Evolutionary conservation across 306 rosid genomes (phyloP), one percentile per base, ranked within the genome.

Genomic region (Elaeagnus macrophylla): DNA sequence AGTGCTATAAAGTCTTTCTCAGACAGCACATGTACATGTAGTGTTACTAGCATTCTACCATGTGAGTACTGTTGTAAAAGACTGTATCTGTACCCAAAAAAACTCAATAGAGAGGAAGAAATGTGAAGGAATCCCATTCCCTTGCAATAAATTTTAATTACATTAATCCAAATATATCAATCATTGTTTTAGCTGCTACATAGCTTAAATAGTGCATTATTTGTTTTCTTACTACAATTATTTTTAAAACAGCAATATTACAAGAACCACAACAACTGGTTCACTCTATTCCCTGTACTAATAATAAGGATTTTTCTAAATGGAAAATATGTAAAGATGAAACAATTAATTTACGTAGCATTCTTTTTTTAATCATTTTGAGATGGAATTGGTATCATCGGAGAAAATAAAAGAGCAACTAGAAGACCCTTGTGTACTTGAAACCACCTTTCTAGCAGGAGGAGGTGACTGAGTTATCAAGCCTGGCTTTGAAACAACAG

Each of bases 381-480:
- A 43, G 10, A 32, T 41, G 6, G 53, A 65, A 17, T 66, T 54
- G 39, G 86, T 83, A 36, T 81, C 88, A 41, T 91, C 93, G 3
- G 94, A 86, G 83, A 91, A 91, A 42, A 79, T 72, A 48, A 80
- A 80, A 57, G 97, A 91, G 39, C 83, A 68, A 19, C 79, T 69
- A 48, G 93, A 84, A 53, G 95, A 86, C 36, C 84, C 85, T 56
- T 75, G 82, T 14, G 32, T 25, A 25, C 32, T 25, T 25, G 80
- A 79, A 35, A 56, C 56, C 7, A 76, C 73, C 39, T 67, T 67
- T 76, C 75, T 76, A 32, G 86, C 65, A 11, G 82, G 77, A 44
- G 88, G 76, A 10, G 76, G 69, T 7, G 96, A 65, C 64, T 52
- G 60, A 46, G 72, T 67, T 12, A 65, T 6, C 43, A 73, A 38